phyloP scores from a whole-genome alignment of 805 yeast genomes.

The Sugiyamaella boreocaroliniensis region DNA sequence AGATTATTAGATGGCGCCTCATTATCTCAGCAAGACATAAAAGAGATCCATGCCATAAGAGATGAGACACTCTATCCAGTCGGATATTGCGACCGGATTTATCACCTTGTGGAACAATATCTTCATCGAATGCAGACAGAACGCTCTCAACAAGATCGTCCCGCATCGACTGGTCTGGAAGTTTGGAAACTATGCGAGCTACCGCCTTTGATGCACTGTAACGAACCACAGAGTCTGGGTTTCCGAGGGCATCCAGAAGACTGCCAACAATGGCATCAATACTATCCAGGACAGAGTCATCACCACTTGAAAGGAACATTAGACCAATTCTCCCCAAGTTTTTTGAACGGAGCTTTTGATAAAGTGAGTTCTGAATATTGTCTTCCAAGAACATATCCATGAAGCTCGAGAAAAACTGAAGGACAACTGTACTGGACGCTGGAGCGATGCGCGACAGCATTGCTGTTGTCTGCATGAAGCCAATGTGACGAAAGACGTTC shows the following conservation, averaged over 20 bases:
- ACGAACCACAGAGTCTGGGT: conserved; percentile 50
- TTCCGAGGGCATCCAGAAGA: conserved; percentile 40
- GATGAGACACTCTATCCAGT: conserved; percentile 33
- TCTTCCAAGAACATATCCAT: too few species aligned
- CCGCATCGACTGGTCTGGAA: conserved; percentile 26
- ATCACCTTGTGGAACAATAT: conserved; percentile 5
- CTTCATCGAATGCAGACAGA: conserved; percentile 19
- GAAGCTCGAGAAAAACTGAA: background rate
- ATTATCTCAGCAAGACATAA: conserved; percentile 48
- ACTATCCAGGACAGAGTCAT: conserved; percentile 30
- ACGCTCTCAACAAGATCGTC: conserved; percentile 30
- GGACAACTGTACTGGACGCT: background rate
- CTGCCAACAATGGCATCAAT: conserved; percentile 47
- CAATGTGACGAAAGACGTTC: conserved; percentile 25
- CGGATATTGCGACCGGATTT: background rate
- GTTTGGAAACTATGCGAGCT: conserved; percentile 38
- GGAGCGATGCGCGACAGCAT: conserved; percentile 21
- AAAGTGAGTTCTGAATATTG: conserved; percentile 3
- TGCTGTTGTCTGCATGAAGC: conserved; percentile 39
- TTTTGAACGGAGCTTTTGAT: conserved; percentile 26
- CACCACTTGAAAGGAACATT: conserved; percentile 18
- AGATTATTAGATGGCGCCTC: conserved; percentile 21
- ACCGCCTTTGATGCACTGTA: conserved; percentile 62
- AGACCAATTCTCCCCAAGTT: conserved; percentile 37
- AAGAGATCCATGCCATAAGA: conserved; percentile 52